Evolutionary conservation across 2,329 filamentous ascomycete genomes (phyloP).

Genomic region (Penicillium paneum): DNA sequence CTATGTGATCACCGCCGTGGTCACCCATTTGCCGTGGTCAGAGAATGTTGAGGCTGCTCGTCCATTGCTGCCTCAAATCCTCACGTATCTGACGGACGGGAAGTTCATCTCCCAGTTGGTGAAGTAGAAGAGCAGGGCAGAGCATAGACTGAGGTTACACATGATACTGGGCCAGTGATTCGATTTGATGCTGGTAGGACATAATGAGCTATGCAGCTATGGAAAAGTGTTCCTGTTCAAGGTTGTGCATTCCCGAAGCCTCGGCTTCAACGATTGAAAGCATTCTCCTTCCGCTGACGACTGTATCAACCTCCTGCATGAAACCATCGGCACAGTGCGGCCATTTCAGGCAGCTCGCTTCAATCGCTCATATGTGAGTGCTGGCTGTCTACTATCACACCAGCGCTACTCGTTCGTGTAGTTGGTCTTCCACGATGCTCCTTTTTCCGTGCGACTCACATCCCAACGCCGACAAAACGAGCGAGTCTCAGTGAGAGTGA

Average conservation of each 20-base stretch:
- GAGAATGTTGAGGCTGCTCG: not conserved
- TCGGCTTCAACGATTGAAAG: not conserved
- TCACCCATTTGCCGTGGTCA: not conserved
- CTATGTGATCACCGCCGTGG: not conserved
- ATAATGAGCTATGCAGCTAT: not conserved
- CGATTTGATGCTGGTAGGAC: not conserved
- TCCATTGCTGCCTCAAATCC: not conserved
- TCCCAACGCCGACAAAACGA: not conserved
- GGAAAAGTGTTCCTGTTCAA: not conserved
- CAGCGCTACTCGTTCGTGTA: not conserved
- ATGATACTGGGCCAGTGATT: not conserved
- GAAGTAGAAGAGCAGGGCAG: not conserved
- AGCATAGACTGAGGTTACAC: not conserved
- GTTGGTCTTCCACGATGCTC: not conserved
- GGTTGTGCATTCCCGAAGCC: not conserved
- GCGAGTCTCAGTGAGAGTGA: not conserved
- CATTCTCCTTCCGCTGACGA: not conserved
- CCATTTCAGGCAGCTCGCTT: not conserved
- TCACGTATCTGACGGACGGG: not conserved
- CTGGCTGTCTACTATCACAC: not conserved
- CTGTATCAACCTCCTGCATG: not conserved
- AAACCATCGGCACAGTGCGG: not conserved
- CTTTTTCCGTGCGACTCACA: not conserved
- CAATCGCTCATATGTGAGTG: not conserved
- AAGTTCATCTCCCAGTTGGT: not conserved